Base-by-base conservation (phyloP, 2,329 filamentous ascomycete genomes). In the Mycosphaerella sp. region DNA sequence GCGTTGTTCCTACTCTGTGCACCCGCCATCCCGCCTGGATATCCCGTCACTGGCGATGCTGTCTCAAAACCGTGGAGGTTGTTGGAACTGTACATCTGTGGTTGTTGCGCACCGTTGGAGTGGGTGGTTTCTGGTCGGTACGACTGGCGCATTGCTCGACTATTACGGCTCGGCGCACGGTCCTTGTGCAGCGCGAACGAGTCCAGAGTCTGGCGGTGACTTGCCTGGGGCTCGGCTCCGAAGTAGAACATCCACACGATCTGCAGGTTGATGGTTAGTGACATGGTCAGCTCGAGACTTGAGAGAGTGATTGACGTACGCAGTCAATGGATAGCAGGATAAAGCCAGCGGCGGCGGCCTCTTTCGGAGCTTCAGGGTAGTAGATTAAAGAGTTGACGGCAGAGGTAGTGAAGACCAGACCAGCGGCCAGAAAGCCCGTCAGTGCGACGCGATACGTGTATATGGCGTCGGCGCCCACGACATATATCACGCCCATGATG, bases 191-290 rank as follows among this genome's bases (percentile, higher is more conserved):
- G 79, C 43, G 93, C 89, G 66, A 96, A 96, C 0, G 91, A 95
- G 72, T 98, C 93, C 62, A 97, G 86, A 68, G 94, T 95, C 51
- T 88, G 85, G 63, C 91, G 87, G 57, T 90, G 87, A 49, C 85
- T 81, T 13, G 90, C 87, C 37, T 88, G 87, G 1, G 91, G 89
- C 14, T 89, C 86, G 2, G 91, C 95, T 64, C 93, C 93, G 65
- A 96, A 98, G 76, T 97, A 97, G 73, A 97, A 95, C 62, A 96
- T 95, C 93, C 93, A 98, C 53, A 97, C 81, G 62, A 95, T 87
- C 90, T 96, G 62, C 25, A 21, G 5, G 25, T 4, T 25, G 39
- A 13, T 18, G 7, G 12, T 41, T 25, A 41, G 39, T n/a, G 2
- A 13, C 10, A 21, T 9, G 13, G 6, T 21, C 5, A 5, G 21